phyloP scores from a whole-genome alignment of 495 filamentous ascomycete genomes.

The Staphylotrichum longicolle region DNA sequence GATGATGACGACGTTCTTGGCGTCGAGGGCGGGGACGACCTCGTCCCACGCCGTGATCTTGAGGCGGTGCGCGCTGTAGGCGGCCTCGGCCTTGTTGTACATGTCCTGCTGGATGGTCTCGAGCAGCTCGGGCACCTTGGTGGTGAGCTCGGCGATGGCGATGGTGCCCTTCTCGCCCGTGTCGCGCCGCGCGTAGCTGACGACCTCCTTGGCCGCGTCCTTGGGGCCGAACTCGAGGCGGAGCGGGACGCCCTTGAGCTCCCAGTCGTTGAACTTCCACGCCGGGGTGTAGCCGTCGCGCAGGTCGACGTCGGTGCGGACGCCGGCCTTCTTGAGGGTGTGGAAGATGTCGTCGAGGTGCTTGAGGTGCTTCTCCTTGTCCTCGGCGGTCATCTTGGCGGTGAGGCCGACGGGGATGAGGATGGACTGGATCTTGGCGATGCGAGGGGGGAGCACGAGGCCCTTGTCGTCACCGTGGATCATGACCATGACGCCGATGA shows the following conservation, averaged over 20 bases:
- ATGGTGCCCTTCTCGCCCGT: conserved; percentile 77
- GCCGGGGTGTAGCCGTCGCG: conserved; percentile 88
- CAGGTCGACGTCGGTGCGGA: conserved; percentile 71
- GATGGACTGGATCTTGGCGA: conserved; percentile 79
- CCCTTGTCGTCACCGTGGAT: conserved; percentile 94
- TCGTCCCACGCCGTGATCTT: conserved; percentile 83
- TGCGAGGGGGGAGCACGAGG: conserved; percentile 82
- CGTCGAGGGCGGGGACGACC: conserved; percentile 80
- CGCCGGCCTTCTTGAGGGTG: conserved; percentile 61
- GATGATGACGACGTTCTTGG: conserved; percentile 87
- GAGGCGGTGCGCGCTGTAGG: conserved; percentile 75
- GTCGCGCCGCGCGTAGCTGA: conserved; percentile 84
- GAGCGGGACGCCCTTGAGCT: conserved; percentile 88
- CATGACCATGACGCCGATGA: conserved; percentile 97
- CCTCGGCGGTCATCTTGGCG: conserved; percentile 75
- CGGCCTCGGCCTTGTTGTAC: conserved; percentile 74
- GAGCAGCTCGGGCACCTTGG: conserved; percentile 71
- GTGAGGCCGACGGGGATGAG: conserved; percentile 94
- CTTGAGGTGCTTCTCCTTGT: conserved; percentile 66
- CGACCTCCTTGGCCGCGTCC: conserved; percentile 77
- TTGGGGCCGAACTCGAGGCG: conserved; percentile 95
- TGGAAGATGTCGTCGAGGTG: conserved; percentile 65
- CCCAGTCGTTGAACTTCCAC: conserved; percentile 98
- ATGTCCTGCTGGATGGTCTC: conserved; percentile 86
- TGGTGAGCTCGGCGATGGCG: conserved; percentile 65